Evolutionary conservation across 345 rosid species (phyloP).

Genomic region (Euclidium syriacum): DNA sequence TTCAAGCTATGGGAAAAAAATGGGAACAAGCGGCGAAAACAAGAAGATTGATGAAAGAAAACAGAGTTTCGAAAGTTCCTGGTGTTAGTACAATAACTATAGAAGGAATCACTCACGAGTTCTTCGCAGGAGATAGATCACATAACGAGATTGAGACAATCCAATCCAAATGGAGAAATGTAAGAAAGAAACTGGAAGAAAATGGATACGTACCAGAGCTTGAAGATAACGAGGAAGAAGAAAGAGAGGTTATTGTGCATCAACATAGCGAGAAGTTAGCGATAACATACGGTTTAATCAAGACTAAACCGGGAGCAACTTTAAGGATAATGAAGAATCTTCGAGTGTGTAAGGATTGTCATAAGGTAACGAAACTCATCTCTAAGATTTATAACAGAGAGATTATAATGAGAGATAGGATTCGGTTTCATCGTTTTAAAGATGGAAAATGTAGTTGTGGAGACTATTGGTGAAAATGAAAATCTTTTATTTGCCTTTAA

Average conservation of each 20-base stretch:
- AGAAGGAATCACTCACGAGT: constrained; percentile 50
- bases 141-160: constrained; percentile 46
- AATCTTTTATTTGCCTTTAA: constrained; percentile 11
- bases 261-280: constrained; percentile 72
- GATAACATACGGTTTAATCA: constrained; percentile 51
- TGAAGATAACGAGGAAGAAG: constrained; percentile 34
- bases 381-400: constrained; percentile 48
- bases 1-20: constrained; percentile 45
- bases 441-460: constrained; percentile 52
- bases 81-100: constrained; percentile 58
- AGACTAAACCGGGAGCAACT: constrained; percentile 38
- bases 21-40: constrained; percentile 59
- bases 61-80: constrained; percentile 48
- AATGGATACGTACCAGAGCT: constrained; percentile 48
- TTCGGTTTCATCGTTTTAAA: constrained; percentile 51
- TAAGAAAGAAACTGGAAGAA: constrained; percentile 34
- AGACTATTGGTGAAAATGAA: constrained; percentile 48
- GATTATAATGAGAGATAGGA: constrained; percentile 56
- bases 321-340: constrained; percentile 60
- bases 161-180: constrained; percentile 33
- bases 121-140: constrained; percentile 48
- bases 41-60: constrained; percentile 48
- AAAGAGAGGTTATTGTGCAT: constrained; percentile 46
- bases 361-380: constrained; percentile 48
- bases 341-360: constrained; percentile 59